Evolutionary conservation across 139 green algal species (phyloP).

Genomic region (Picochlorum sp.): DNA sequence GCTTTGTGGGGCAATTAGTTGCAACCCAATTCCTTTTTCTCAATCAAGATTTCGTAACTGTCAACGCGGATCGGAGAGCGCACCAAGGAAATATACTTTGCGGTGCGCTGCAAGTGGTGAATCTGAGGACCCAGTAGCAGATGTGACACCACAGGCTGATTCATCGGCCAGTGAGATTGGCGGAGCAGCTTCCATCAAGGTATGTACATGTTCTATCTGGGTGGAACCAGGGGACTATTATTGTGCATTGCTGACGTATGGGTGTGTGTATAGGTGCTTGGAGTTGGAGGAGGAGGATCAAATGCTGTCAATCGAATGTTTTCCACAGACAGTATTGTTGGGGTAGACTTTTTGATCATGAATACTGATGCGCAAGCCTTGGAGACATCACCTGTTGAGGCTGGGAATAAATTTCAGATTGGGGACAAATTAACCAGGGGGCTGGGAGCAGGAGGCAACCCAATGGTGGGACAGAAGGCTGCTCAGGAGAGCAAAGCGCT

Average conservation of each 20-base stretch:
- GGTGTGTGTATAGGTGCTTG: constrained; percentile 63
- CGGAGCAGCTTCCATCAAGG: background rate
- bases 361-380: constrained; percentile 93
- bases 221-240: too few species aligned
- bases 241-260: too few species aligned
- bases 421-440: constrained; percentile 77
- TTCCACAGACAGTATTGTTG: constrained; percentile 45
- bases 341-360: constrained; percentile 47
- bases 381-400: constrained; percentile 49
- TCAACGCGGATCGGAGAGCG: too few species aligned
- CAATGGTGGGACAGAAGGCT: constrained; percentile 68
- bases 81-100: too few species aligned
- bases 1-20: too few species aligned
- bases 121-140: too few species aligned
- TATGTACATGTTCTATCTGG: background rate
- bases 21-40: too few species aligned
- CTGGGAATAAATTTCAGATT: constrained; percentile 71
- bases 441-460: constrained; percentile 84
- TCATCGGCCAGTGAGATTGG: background rate
- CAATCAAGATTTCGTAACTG: too few species aligned
- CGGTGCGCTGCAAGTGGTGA: too few species aligned
- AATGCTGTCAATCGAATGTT: constrained; percentile 97
- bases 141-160: too few species aligned
- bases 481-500: constrained; percentile 59
- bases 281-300: constrained; percentile 83